Evolutionary conservation across 169 alveolate genomes (phyloP).

Genomic region (Babesia caballi): DNA sequence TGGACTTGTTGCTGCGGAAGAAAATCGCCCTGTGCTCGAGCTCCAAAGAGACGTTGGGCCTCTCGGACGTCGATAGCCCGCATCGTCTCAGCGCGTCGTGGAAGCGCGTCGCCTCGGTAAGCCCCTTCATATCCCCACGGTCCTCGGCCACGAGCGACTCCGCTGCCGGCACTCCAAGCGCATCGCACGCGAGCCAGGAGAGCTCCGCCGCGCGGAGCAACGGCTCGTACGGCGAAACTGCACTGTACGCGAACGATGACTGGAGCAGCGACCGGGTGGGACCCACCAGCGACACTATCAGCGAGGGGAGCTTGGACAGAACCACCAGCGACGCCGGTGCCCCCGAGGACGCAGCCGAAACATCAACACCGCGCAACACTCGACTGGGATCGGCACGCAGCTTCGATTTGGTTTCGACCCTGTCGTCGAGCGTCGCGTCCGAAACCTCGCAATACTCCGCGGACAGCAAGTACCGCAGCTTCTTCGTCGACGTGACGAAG

Average conservation of each 20-base stretch:
- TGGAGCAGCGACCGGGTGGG: no score
- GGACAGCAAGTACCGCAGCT: constrained; percentile 23
- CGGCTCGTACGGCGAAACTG: neutral
- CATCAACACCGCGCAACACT: neutral
- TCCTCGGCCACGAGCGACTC: neutral
- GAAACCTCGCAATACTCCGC: constrained; percentile 13
- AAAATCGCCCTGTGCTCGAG: neutral
- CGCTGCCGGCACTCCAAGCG: neutral
- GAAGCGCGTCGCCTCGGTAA: neutral
- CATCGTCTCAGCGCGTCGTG: no score
- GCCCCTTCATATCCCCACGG: neutral
- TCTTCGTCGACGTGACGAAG: constrained; percentile 43
- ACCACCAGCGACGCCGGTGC: neutral
- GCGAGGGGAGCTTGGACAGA: neutral
- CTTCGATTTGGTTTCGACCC: no score
- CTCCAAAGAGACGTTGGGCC: neutral
- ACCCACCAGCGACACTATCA: neutral
- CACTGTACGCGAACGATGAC: neutral
- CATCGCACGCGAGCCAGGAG: neutral
- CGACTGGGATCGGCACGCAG: no score
- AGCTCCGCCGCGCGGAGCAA: neutral
- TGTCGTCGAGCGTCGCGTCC: neutral
- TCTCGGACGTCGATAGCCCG: neutral
- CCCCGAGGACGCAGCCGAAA: neutral
- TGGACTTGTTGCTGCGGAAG: constrained; percentile 25